phyloP scores from a whole-genome alignment of 306 rosid species.

The Heteromeles arbutifolia region DNA sequence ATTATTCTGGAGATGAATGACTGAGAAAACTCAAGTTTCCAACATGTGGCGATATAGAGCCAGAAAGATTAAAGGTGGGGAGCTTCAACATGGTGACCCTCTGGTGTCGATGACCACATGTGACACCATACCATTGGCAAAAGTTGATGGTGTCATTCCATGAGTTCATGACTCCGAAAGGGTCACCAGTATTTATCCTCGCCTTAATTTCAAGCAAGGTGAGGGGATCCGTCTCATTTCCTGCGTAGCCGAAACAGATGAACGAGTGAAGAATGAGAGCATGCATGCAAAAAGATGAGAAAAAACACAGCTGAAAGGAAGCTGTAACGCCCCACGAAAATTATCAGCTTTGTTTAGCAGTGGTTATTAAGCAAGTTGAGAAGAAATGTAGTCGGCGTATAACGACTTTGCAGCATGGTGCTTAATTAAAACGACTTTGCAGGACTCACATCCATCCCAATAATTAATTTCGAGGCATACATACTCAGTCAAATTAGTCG shows the following conservation, averaged over 20 bases:
- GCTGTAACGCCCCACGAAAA: not conserved
- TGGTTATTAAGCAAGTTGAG: no score
- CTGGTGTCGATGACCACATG: not conserved
- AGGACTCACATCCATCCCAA: no score
- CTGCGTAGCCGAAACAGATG: not conserved
- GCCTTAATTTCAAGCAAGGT: conserved; percentile 2
- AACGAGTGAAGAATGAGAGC: not conserved
- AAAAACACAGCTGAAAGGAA: not conserved
- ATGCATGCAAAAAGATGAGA: not conserved
- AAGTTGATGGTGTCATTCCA: conserved; percentile 3
- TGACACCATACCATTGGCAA: not conserved
- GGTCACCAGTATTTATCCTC: not conserved
- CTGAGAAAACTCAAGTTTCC: not conserved
- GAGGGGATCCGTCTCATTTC: not conserved
- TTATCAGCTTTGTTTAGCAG: not conserved
- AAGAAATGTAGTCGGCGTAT: no score
- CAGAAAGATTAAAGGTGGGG: not conserved
- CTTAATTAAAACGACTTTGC: no score
- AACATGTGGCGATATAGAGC: conserved; percentile 1
- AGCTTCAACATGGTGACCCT: not conserved
- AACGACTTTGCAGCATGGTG: no score
- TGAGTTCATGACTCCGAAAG: not conserved
- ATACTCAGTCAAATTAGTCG: no score
- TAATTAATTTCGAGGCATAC: no score
- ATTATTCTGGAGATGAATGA: not conserved